Base-by-base conservation (phyloP, 352 stramenopile genomes). In the Globisporangium solare region DNA sequence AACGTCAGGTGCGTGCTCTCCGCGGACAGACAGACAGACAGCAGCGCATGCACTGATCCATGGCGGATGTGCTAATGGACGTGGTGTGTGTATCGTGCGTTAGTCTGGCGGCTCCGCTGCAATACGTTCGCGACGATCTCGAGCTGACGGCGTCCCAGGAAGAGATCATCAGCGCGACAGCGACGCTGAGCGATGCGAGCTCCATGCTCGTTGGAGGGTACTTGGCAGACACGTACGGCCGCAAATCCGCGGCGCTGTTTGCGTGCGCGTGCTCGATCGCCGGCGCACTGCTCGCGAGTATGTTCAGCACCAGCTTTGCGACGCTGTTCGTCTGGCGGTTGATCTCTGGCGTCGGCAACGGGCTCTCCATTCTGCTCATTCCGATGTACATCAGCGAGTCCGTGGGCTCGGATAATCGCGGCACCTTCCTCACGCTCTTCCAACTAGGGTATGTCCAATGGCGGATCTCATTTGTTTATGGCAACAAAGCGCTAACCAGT, bases 311-410 rank as follows among this genome's bases (percentile, higher is more conserved):
- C 32, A 87, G 62, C 66, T 87, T 86, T 57, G 58, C 56, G 42
- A 83, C 67, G 71, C 73, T 93, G 14, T 71, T 89, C 41, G 32
- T 83, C 27, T 92, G 79, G 80, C 71, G 84, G 22, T 67, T 94
- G 27, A 82, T 74, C 61, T 76, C 79, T 1, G 84, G 84, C 50
- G 70, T 94, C 17, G 82, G 84, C 55, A 94, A 94, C 27, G 84
- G 82, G 1, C 65, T 94, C 57, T 94, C 82, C 14, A 94, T 94
- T 42, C 58, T 94, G 37, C 63, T 94, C 39, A 66, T 94, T n/a
- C 84, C 84, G 37, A 94, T 94, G 84, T 95, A 93, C 70, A 93
- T 93, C 35, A 92, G 83, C 50, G 85, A 94, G 55, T 89, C 78
- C 46, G 76, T 92, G 17, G 72, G 88, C 54, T 71, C 79, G 42